Evolutionary conservation across 345 rosid genomes (phyloP), one percentile per base, ranked within the genome.

Genomic region (Eucalyptus cloeziana): DNA sequence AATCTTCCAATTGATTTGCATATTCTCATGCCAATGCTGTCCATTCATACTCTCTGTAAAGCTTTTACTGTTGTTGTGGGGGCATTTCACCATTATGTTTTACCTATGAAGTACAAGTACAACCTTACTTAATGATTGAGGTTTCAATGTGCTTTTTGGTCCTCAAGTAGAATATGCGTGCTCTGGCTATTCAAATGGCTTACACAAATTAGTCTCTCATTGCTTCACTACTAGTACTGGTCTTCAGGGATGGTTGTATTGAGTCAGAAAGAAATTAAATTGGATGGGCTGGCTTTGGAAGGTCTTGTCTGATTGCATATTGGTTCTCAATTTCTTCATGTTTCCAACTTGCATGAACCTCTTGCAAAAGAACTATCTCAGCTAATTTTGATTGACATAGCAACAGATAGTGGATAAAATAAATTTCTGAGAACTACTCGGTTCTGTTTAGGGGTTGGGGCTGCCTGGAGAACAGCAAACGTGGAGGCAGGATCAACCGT

Each of bases 401-500:
- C 19, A 8, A 49, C 9, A 2, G 7, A 19, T 6, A 10, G 64
- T 31, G 56, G 24, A 86, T 86, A 11, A 10, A 80, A 62, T 60
- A 64, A 64, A 60, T 60, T 60, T n/a, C 69, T 86, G 50, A 88
- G 37, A 8, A n/a, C 21, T 45, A 60, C 80, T 86, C 22, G 91
- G 43, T 21, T n/a, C 15, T 80, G 50, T 91, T 50, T 43, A 95
- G 99, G 99, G 83, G 94, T 97, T 91, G 99, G 99, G 86, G 99
- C 98, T 91, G 96, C 98, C 83, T 96, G 94, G 96, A 94, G 88
- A 93, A 94, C 96, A 25, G 99, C 98, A 49, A 91, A 95, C 47
- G 99, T 97, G 86, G 96, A 96, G 90, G 87, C 94, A 25, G 99
- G 99, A 92, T 95, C 99, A 87, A 96, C 97, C 37, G 96, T 96